Evolutionary conservation across 306 rosid genomes (phyloP).

Genomic region (Senna siamea): DNA sequence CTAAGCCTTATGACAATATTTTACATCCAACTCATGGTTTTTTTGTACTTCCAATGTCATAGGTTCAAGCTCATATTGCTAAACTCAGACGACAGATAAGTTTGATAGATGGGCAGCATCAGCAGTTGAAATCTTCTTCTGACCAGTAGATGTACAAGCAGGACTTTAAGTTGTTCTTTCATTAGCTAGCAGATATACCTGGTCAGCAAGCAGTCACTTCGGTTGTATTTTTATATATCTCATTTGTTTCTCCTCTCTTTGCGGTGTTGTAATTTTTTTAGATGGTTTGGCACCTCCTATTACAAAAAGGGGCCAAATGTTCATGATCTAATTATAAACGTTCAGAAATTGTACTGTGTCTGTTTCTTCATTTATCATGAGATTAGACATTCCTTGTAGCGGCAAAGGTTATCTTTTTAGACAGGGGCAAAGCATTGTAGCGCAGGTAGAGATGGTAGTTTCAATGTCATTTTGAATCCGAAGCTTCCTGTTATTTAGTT

Average conservation of each 20-base stretch:
- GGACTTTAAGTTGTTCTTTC: slow-evolving; percentile 15
- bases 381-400: not conserved
- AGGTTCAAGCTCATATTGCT: slow-evolving; percentile 63
- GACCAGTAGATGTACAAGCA: slow-evolving; percentile 43
- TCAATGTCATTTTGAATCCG: too few species aligned
- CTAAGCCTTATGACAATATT: not conserved
- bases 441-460: too few species aligned
- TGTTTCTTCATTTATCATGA: not conserved
- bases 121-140: slow-evolving; percentile 41
- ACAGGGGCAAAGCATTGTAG: too few species aligned
- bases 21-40: not conserved
- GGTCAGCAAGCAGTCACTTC: not conserved
- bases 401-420: not conserved
- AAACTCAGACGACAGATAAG: slow-evolving; percentile 51
- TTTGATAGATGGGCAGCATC: slow-evolving; percentile 50
- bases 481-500: not conserved
- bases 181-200: slow-evolving; percentile 16
- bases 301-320: not conserved
- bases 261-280: not conserved
- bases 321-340: not conserved
- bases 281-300: not conserved
- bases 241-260: not conserved
- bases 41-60: slow-evolving; percentile 5
- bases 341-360: not conserved
- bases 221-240: not conserved